Base-by-base conservation (phyloP, 1,284 basidiomycete genomes). In the Flammula alnicola region DNA sequence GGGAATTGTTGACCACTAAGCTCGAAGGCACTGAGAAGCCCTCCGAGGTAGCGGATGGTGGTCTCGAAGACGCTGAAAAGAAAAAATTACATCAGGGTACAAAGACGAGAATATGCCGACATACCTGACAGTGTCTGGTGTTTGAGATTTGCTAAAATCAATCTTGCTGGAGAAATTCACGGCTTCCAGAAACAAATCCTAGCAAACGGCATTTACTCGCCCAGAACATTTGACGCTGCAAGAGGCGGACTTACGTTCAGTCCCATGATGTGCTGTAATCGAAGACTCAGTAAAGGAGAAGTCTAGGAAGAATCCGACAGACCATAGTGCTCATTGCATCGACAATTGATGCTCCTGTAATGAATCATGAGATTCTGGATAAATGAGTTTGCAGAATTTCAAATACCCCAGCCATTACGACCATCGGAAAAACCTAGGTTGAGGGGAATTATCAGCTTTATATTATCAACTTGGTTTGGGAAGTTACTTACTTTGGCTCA, bases 1-100 rank as follows among this genome's bases (percentile, higher is more conserved):
- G 71, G 68, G 53, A 78, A 70, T 47, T 80, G 62, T 62, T 81
- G 67, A 7, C 83, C 84, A 37, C 84, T 88, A 17, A 97, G 78
- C 63, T 96, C 93, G 65, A 91, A 95, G 1, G 93, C 86, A 39
- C 88, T 88, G 20, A 97, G 65, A 27, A 86, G 68, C 3, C 83
- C 83, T 7, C 76, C 86, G 2, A 88, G 64, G 76, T 80, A 94
- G 12, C 94, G 88, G 55, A 97, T 97, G 0, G 86, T 91, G 0
- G 90, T 93, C 72, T 96, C 94, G 63, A 96, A 96, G 3, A 93
- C 75, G 45, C 88, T 88, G 53, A n/a, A 29, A 20, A 20, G 22
- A 22, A 44, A 9, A 12, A 29, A 20, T 20, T 27, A 9, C 35
- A 12, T 16, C 12, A 22, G 25, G 16, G 14, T 11, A 33, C 7